Evolutionary conservation across 345 rosid genomes (phyloP), one percentile per base, ranked within the genome.

Genomic region (Salix koriyanagi): DNA sequence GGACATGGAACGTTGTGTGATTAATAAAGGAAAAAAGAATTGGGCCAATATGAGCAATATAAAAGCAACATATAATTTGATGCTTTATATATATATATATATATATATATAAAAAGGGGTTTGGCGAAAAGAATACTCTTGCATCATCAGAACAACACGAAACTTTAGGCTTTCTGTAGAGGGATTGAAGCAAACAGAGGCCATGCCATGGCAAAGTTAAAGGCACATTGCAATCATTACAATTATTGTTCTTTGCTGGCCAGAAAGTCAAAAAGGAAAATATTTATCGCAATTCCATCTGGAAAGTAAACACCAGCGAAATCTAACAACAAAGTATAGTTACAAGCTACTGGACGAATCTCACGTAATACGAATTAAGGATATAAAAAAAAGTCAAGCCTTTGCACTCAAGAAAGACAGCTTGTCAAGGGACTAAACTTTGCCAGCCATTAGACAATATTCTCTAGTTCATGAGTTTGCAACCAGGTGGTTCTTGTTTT

Each of bases 271-370:
- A 62, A 62, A 77, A 39, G 37, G 69, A 16, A 41, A 65, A 77
- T 69, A 8, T 50, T 19, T 23, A 67, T 67, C 37, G 46, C 18
- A 69, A 36, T 69, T 82, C 87, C 81, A 73, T 48, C 86, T 84
- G 85, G 83, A 87, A 87, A 83, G 86, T 85, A 77, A 83, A 70
- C 18, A 56, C 83, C 72, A 71, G 58, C 79, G 52, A 74, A 66
- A 76, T 48, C 56, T 61, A 77, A 71, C 77, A 25, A 9, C 78
- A 65, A 32, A 12, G n/a, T 65, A 50, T 67, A 69, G 62, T 65
- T 65, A 34, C n/a, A 23, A 71, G 70, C 56, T 41, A 42, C 34
- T 37, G 3, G 41, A 67, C 39, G 72, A 77, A 42, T 65, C 70
- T 60, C 64, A 58, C 21, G 39, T 26, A 65, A 13, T 65, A 65